Evolutionary conservation across 305 asterid species (phyloP), one percentile per base, ranked within the genome.

Genomic region (Solanum aculeatissimum): DNA sequence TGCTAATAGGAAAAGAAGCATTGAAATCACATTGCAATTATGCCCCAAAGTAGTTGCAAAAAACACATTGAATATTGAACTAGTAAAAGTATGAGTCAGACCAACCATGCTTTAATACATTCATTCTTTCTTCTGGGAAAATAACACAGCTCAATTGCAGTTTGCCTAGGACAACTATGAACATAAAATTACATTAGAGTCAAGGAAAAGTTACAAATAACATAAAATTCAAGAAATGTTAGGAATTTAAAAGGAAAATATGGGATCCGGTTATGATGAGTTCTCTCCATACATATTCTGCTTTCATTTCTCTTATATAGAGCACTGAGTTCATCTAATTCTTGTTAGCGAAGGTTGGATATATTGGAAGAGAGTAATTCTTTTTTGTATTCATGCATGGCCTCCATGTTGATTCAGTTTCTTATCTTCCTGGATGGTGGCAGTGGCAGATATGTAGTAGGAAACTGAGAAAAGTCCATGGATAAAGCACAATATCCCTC

Each of bases 381-480:
- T 23, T 7, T 45, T 27, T 49, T n/a, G 77, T 69, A 27, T 21
- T 81, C 79, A 83, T 40, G 80, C 85, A 57, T 68, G 68, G 53
- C 69, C n/a, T 29, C 53, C 85, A 51, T 47, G 91, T 54, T 83
- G 93, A 83, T 89, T 87, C 74, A 40, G 86, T 68, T 80, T 87
- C 79, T 84, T 85, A 25, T 92, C 94, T 85, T 94, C 97, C 55
- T 87, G 87, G 45, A 80, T 32, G 3, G 89, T 84, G 0, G 97
- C 97, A n/a, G 93, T 86, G 32, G 95, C 94, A 14, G 98, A 88
- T 9, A 95, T 87, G 55, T 89, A 92, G 80, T 94, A 95, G 29
- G 98, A 91, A 25, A 93, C 97, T 0, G 94, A 90, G 68, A 95
- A 95, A 49, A 95, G 86, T 18, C 95, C 99, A 83, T 96, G 99